These are phyloP conservation scores for Endogone sp. DNA, from an alignment of 192 early-diverging fungal genomes.

Conservation along the genomic window DNA sequence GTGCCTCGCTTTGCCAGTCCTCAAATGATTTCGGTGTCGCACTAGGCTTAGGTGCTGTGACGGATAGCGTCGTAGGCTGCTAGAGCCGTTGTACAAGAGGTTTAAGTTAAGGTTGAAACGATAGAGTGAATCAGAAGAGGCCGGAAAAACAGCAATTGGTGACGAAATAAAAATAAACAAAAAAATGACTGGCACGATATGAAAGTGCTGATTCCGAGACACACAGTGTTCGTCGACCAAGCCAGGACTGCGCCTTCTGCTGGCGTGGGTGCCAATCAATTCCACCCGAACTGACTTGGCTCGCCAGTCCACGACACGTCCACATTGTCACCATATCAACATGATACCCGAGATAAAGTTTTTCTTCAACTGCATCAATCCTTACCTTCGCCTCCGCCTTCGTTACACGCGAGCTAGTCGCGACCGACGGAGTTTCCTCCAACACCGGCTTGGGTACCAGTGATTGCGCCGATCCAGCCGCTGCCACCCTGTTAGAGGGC, in stretches of 20 bases:
- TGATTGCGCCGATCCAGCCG: not conserved
- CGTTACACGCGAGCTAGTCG: not conserved
- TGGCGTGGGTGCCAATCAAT: not conserved
- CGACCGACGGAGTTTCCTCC: not conserved
- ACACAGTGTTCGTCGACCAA: not conserved
- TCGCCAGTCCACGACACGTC: too few relatives aligned
- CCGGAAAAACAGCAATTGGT: too few relatives aligned
- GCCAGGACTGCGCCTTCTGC: not conserved
- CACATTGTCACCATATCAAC: too few relatives aligned
- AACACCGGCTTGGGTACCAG: not conserved
- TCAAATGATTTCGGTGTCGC: slow-evolving; percentile 46
- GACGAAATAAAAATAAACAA: too few relatives aligned
- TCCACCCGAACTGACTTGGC: not conserved
- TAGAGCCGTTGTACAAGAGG: not conserved
- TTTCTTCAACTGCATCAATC: too few relatives aligned
- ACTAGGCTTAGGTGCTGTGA: slow-evolving; percentile 11
- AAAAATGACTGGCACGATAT: too few relatives aligned
- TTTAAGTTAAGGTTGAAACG: too few relatives aligned
- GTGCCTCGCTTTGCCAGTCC: slow-evolving; percentile 82
- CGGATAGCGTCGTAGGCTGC: not conserved
- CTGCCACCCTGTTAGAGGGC: slow-evolving; percentile 9
- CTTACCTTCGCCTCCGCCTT: not conserved
- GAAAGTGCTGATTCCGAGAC: too few relatives aligned
- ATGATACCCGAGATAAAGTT: too few relatives aligned
- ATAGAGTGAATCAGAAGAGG: too few relatives aligned